Conservation (phyloP, 495 filamentous ascomycete species). For the Pseudoneurospora amorphoporcata region DNA sequence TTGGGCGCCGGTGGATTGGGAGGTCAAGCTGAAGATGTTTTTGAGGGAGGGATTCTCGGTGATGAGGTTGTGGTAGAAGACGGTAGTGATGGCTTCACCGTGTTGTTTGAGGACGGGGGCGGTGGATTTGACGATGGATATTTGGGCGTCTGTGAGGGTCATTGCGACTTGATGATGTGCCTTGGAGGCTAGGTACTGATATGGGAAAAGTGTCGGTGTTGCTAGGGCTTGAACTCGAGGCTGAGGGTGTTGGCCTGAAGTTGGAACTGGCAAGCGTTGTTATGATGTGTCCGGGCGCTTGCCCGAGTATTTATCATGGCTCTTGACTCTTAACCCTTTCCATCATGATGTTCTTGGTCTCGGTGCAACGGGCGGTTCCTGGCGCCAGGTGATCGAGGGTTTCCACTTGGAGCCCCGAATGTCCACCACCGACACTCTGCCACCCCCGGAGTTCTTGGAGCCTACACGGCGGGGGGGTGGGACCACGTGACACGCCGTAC, state of each 20-base stretch:
- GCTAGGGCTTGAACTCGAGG: background rate
- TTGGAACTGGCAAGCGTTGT: background rate
- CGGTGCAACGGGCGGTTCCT: background rate
- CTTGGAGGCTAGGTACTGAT: background rate
- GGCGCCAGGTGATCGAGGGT: background rate
- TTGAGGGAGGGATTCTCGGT: conserved; percentile 48
- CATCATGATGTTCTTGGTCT: background rate
- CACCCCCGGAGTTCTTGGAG: background rate
- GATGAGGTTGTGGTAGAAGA: conserved; percentile 63
- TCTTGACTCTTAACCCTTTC: no score
- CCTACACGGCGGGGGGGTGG: conserved; percentile 1
- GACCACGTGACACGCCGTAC: conserved; percentile 6
- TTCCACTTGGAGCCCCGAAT: background rate
- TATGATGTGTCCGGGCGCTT: background rate
- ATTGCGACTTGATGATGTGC: conserved; percentile 1
- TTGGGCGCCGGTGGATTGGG: conserved; percentile 56
- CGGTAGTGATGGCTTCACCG: conserved; percentile 52
- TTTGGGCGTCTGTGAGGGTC: conserved; percentile 30
- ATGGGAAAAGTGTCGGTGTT: background rate
- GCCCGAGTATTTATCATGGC: conserved; percentile 5
- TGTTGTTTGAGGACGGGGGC: conserved; percentile 54
- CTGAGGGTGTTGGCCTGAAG: background rate
- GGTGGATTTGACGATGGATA: conserved; percentile 48
- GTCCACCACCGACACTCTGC: background rate
- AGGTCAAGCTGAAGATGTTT: conserved; percentile 56